These are phyloP conservation scores for Candida glucosophila DNA, from an alignment of 1,139 yeast species.

Conservation along the genomic window DNA sequence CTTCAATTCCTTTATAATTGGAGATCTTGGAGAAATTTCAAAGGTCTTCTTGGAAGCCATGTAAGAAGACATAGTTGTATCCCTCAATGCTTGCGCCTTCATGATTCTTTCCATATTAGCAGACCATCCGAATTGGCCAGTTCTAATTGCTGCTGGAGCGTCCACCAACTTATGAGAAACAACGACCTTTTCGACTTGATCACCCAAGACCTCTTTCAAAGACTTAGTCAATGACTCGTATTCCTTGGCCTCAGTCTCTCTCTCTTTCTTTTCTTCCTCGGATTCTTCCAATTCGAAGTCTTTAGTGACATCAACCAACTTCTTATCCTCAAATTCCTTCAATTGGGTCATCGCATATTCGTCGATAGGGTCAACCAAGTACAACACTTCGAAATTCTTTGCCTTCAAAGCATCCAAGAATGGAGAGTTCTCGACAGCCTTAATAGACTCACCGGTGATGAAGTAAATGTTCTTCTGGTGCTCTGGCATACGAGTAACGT, in stretches of 20 bases:
- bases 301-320: constrained; percentile 96
- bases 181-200: constrained; percentile 98
- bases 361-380: constrained; percentile 98
- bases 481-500: constrained; percentile 99
- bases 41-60: constrained; percentile 99
- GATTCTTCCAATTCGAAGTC: constrained; percentile 99
- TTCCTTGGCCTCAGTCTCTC: constrained; percentile 90
- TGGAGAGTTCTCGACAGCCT: constrained; percentile 98
- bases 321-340: constrained; percentile 99
- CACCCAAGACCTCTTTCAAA: constrained; percentile 95
- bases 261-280: constrained; percentile 90
- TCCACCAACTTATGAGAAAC: constrained; percentile 96
- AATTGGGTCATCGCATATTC: constrained; percentile 99
- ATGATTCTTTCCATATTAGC: constrained; percentile 99
- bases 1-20: constrained; percentile 92
- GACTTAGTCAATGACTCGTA: constrained; percentile 92
- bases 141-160: constrained; percentile 99
- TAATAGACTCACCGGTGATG: constrained; percentile 97
- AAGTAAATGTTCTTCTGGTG: constrained; percentile 99
- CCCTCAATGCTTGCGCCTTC: constrained; percentile 99
- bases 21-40: constrained; percentile 95
- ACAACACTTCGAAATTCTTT: constrained; percentile 95
- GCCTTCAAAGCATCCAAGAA: constrained; percentile 98
- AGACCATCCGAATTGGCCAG: constrained; percentile 99
- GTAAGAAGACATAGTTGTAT: constrained; percentile 97